phyloP scores from a whole-genome alignment of 2,329 filamentous ascomycete species.

The Arthrobotrys conoides region DNA sequence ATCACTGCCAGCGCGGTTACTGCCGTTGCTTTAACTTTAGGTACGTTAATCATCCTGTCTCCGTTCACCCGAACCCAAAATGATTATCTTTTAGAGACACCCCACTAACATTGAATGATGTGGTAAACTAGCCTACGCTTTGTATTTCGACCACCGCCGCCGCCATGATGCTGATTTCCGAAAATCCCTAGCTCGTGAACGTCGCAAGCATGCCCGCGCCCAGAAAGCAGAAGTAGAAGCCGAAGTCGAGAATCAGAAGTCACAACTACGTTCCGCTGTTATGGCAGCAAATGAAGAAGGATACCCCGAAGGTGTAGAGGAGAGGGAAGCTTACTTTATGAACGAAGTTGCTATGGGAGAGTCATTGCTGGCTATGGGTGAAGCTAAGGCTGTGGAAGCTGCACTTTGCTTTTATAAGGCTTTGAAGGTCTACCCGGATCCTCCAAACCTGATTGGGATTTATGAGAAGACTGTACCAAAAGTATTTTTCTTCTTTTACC shows the following conservation, averaged over 20 bases:
- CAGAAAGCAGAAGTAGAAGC: conserved; percentile 81
- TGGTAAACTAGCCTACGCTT: conserved; percentile 70
- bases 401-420: conserved; percentile 98
- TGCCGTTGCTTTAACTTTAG: conserved; percentile 56
- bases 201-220: conserved; percentile 78
- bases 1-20: conserved; percentile 60
- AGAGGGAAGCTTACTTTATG: conserved; percentile 97
- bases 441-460: conserved; percentile 91
- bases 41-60: conserved; percentile 18
- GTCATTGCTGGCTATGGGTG: conserved; percentile 83
- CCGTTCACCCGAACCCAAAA: conserved; percentile 14
- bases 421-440: conserved; percentile 96
- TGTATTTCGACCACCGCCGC: conserved; percentile 79
- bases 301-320: conserved; percentile 89
- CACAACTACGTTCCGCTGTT: conserved; percentile 81
- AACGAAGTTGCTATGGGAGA: conserved; percentile 93
- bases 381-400: conserved; percentile 76
- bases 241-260: conserved; percentile 76
- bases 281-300: conserved; percentile 83
- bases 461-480: conserved; percentile 99
- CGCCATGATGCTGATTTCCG: conserved; percentile 77
- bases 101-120: conserved; percentile 7
- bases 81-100: neutral
- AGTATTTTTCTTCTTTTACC: conserved; percentile 70
- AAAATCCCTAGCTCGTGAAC: conserved; percentile 79